These are phyloP conservation scores for Eimeria necatrix DNA, from an alignment of 169 alveolate species.

Conservation along the genomic window DNA sequence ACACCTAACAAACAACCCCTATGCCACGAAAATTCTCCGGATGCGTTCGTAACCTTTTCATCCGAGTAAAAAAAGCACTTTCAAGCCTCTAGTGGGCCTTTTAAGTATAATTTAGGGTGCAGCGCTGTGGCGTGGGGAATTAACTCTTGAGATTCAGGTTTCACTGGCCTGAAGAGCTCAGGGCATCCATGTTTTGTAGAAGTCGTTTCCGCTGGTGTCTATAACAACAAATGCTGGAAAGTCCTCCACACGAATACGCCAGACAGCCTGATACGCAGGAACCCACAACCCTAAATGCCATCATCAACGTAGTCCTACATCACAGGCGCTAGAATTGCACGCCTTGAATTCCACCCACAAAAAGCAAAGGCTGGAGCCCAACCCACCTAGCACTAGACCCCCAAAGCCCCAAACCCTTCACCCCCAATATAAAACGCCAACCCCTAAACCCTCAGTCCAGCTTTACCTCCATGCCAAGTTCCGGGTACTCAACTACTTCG, in stretches of 20 bases:
- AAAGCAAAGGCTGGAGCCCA: too few species aligned
- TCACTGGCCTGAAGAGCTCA: neutral
- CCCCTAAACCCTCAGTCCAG: neutral
- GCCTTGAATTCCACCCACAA: too few species aligned
- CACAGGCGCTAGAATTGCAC: neutral
- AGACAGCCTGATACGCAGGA: conserved; percentile 89
- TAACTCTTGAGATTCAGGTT: too few species aligned
- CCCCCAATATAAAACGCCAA: neutral
- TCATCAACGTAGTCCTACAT: neutral
- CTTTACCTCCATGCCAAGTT: conserved; percentile 85
- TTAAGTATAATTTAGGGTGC: too few species aligned
- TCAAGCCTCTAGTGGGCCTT: too few species aligned
- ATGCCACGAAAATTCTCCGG: too few species aligned
- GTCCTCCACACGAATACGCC: conserved; percentile 91
- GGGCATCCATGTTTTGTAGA: conserved; percentile 83
- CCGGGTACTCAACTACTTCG: conserved; percentile 88
- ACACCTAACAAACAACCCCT: too few species aligned
- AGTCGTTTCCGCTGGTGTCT: conserved; percentile 93
- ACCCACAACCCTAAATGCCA: neutral
- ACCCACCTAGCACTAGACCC: too few species aligned
- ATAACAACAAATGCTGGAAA: conserved; percentile 93
- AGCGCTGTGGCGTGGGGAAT: too few species aligned
- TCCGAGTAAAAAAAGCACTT: too few species aligned
- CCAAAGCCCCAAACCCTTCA: neutral
- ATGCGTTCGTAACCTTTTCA: too few species aligned